phyloP scores from a whole-genome alignment of 2,329 filamentous ascomycete genomes.

The Trichoderma afroharzianum region DNA sequence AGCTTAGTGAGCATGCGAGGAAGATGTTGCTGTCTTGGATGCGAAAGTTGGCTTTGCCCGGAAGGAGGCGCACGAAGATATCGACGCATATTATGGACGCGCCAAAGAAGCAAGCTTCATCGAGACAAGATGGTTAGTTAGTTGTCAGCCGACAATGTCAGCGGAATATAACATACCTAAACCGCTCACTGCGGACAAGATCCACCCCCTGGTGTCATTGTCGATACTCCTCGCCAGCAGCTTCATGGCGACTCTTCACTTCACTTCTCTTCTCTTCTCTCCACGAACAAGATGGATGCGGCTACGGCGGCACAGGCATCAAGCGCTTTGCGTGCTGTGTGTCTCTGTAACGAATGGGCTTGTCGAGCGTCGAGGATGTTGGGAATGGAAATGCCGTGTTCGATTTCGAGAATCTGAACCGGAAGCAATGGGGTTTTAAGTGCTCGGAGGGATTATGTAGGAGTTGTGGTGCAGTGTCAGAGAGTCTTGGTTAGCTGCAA shows the following conservation, averaged over 20 bases:
- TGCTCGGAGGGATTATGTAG: neutral
- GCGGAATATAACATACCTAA: slow-evolving; percentile 46
- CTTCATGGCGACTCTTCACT: slow-evolving; percentile 43
- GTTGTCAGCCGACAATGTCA: neutral
- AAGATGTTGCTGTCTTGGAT: slow-evolving; percentile 90
- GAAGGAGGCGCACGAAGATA: slow-evolving; percentile 66
- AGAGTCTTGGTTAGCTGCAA: neutral
- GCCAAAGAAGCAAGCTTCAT: slow-evolving; percentile 63
- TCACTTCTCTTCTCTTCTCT: slow-evolving; percentile 8
- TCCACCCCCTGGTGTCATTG: slow-evolving; percentile 90
- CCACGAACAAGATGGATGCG: neutral
- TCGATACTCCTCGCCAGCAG: slow-evolving; percentile 42
- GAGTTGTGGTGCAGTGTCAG: neutral
- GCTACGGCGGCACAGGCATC: slow-evolving; percentile 6
- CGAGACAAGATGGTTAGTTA: neutral
- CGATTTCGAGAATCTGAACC: neutral
- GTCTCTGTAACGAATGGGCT: neutral
- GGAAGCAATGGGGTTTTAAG: neutral
- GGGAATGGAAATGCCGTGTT: too few species aligned
- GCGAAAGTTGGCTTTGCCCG: slow-evolving; percentile 71
- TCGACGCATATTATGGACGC: slow-evolving; percentile 87
- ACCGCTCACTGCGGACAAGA: slow-evolving; percentile 83
- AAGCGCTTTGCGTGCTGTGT: neutral
- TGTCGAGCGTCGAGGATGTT: neutral
- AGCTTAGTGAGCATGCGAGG: slow-evolving; percentile 78